Evolutionary conservation across 306 rosid species (phyloP).

Genomic region (Calophaca sinica): DNA sequence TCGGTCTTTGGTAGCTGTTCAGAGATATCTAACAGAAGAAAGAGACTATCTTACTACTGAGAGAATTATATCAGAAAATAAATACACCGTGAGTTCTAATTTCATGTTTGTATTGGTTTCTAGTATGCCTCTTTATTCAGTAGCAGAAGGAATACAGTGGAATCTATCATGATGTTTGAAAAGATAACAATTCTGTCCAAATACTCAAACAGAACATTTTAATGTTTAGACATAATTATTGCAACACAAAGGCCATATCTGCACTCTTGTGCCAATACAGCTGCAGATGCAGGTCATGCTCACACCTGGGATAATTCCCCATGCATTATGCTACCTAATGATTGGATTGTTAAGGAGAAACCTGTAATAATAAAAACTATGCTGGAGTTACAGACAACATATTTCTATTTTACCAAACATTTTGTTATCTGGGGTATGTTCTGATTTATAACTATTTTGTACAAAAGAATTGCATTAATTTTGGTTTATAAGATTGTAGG

Average conservation of each 20-base stretch:
- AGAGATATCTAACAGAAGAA: conserved; percentile 56
- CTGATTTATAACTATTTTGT: not conserved
- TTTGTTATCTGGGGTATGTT: conserved; percentile 20
- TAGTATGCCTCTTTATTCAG: conserved; percentile 24
- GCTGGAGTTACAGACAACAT: conserved; percentile 45
- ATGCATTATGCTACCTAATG: conserved; percentile 50
- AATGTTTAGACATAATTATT: conserved; percentile 11
- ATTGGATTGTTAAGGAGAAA: conserved; percentile 51
- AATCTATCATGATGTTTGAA: not conserved
- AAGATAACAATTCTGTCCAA: not conserved
- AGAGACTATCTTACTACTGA: not conserved
- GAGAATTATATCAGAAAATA: conserved; percentile 37
- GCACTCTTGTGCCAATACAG: conserved; percentile 29
- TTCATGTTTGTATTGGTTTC: not conserved
- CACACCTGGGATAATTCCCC: not conserved
- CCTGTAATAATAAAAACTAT: conserved; percentile 38
- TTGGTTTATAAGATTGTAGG: not conserved
- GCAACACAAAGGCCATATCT: not conserved
- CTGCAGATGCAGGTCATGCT: conserved; percentile 43
- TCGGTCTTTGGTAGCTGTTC: conserved; percentile 65
- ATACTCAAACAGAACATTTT: conserved; percentile 9
- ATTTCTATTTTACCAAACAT: conserved; percentile 25
- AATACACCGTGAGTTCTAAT: conserved; percentile 51
- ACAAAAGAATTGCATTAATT: not conserved
- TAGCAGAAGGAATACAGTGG: conserved; percentile 5